Base-by-base conservation (phyloP, 23 red algal species). In the Agarophyton chilense region DNA sequence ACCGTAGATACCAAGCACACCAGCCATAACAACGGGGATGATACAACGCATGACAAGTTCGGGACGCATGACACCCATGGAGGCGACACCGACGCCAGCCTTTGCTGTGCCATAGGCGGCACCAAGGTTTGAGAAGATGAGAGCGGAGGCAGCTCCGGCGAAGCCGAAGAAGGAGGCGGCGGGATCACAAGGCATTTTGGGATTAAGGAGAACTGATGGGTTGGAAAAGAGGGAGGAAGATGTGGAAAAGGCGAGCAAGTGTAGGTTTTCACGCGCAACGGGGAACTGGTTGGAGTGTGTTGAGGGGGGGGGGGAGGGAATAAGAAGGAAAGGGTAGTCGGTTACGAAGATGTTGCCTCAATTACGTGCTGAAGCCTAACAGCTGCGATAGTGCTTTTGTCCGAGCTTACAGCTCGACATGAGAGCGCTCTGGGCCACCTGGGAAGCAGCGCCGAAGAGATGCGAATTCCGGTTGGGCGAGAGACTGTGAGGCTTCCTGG, bases 91-190 rank as follows among this genome's bases (percentile, higher is more conserved):
- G 41, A 98, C 96, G 22, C 96, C 96, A 38, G 93, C 87, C 72
- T 98, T 98, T 61, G 96, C 96, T 32, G 96, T 98, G 38, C 96
- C 96, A 81, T 98, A 98, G 10, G 96, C 96, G 68, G 96, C 96
- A 81, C 96, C 96, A 53, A 98, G 77, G 83, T 98, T 98, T 9
- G 92, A 95, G 63, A 98, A 98, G 54, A 98, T 91, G 71, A 98
- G 93, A 54, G 96, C 96, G 18, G 89, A 81, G 57, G 96, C 93
- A 44, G 96, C 96, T 45, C 96, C 96, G 76, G 94, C 94, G 52
- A 95, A 98, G 74, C 96, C 96, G 86, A 98, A 98, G 80, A 98
- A 98, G 45, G 92, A 92, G 43, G 96, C 86, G 55, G 86, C 86
- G 70, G 86, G 72, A 66, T 66, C 63, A 71, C 86, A 90, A 77